These are phyloP conservation scores for Aspergillus novofumigatus DNA, from an alignment of 2,329 filamentous ascomycete genomes.

Conservation along the genomic window DNA sequence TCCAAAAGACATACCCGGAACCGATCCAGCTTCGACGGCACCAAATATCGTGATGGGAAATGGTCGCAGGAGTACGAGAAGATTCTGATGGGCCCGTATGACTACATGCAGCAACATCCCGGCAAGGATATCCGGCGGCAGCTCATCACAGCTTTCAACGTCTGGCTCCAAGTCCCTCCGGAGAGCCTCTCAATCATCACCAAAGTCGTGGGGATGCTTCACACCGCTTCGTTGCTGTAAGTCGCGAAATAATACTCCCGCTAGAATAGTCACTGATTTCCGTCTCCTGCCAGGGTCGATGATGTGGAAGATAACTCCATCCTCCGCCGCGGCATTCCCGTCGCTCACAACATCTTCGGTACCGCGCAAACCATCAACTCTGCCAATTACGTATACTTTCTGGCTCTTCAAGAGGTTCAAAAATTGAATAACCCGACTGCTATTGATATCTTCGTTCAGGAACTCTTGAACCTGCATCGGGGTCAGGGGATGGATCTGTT, in stretches of 20 bases:
- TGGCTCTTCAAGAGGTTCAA: constrained; percentile 40
- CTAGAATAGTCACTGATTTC: background rate
- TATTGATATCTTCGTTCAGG: constrained; percentile 43
- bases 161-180: constrained; percentile 41
- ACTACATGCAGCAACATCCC: constrained; percentile 42
- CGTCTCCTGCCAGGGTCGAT: constrained; percentile 36
- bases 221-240: constrained; percentile 43
- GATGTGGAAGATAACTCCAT: constrained; percentile 48
- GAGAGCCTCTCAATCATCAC: constrained; percentile 40
- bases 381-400: constrained; percentile 48
- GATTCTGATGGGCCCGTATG: constrained; percentile 43
- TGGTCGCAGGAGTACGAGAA: constrained; percentile 39
- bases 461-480: constrained; percentile 45
- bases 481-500: constrained; percentile 49
- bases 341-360: constrained; percentile 49
- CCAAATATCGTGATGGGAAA: constrained; percentile 35
- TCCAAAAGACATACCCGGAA: constrained; percentile 29
- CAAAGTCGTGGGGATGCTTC: constrained; percentile 43
- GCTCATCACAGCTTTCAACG: constrained; percentile 43
- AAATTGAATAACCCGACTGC: constrained; percentile 38
- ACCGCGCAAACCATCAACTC: constrained; percentile 50
- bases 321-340: constrained; percentile 46
- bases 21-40: constrained; percentile 36
- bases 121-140: constrained; percentile 44
- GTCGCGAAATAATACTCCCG: constrained; percentile 6